Evolutionary conservation across 1,284 basidiomycete genomes (phyloP), one percentile per base, ranked within the genome.

Genomic region (Cutaneotrichosporon arboriforme): DNA sequence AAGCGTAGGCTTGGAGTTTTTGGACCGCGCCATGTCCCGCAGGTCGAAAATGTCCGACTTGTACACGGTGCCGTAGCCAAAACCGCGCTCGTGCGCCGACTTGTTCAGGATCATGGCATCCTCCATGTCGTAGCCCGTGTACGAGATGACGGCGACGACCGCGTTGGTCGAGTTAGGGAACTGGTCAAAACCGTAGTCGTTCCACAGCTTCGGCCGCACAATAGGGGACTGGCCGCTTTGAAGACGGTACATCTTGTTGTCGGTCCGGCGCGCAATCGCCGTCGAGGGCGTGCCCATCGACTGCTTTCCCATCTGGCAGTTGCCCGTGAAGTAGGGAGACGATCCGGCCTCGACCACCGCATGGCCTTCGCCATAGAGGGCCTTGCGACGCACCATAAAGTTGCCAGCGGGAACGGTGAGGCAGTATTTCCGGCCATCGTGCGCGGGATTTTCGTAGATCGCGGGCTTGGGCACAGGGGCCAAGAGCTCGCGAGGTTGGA

Each of bases 81-180:
- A 99, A 0, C 96, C 96, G 40, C 96, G 86, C 76, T 99, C 96
- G 72, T 98, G 92, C 4, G 91, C 88, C 4, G 92, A 97, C 78
- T 98, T 98, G 78, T 99, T 99, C 49, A 99, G 78, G 64, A 99
- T 98, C 96, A 99, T 99, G 58, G 96, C 96, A 67, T 99, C 96
- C 77, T 99, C 96, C 96, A 99, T 99, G 74, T 99, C 96, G 76
- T 99, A 99, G 7, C 96, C 96, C 0, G 96, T 99, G 75, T 99
- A 99, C 0, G 96, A 98, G 64, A 99, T 97, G 70, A 99, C 96
- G 20, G 96, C 96, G 49, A 99, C 96, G 54, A 99, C 82, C 15
- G 96, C 96, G 74, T 99, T 99, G 40, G 89, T 97, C 15, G 94
- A 96, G 69, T 96, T 98, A 1, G 96, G 96, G 81, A 93, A 98